Evolutionary conservation across 805 yeast genomes (phyloP), one percentile per base, ranked within the genome.

Genomic region (Candida orba): DNA sequence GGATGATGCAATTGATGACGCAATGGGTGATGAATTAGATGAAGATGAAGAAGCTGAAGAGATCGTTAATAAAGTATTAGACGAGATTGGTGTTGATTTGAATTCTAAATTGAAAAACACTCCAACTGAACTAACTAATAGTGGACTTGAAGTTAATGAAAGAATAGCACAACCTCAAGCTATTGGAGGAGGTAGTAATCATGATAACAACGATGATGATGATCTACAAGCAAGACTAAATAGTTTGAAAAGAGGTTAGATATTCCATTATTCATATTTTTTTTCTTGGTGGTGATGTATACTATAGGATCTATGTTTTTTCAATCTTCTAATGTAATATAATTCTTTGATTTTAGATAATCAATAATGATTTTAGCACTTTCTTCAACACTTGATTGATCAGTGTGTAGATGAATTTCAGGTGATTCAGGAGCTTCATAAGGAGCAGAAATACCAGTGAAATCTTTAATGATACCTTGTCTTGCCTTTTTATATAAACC

Each of bases 1-100:
- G 84, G 99, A 93, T 60, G 99, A 93, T 60, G 95, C 96, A 17
- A 83, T 93, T 55, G 99, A 93, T 60, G 96, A 91, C 62, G 85
- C 93, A 17, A 88, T 93, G 93, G 95, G 84, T 42, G 88, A 82
- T 56, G 97, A 87, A 56, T 79, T 86, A 45, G 88, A 76, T 22
- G 95, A 85, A 48, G 95, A 84, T 50, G 93, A 84, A 52, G 95
- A 90, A 62, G 83, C 84, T 4, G 96, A 90, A 58, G 96, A 89
- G 56, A 84, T 90, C 41, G 93, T 95, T 40, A 79, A 81, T 57
- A 87, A 83, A 63, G 97, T 95, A 0, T 70, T 93, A 57, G 99
- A 93, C 60, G 99, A 93, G 62, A 88, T 93, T 58, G 99, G 98
- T 48, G 84, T 95, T 34, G 95, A 87, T 59, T 66, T 93, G 59